A percentile compares a stretch with the other conserved stretches of the same genome.
These are phyloP conservation scores for Schwanniomyces pseudopolymorphus DNA, from an alignment of 805 yeast species.

Conservation along the genomic window DNA sequence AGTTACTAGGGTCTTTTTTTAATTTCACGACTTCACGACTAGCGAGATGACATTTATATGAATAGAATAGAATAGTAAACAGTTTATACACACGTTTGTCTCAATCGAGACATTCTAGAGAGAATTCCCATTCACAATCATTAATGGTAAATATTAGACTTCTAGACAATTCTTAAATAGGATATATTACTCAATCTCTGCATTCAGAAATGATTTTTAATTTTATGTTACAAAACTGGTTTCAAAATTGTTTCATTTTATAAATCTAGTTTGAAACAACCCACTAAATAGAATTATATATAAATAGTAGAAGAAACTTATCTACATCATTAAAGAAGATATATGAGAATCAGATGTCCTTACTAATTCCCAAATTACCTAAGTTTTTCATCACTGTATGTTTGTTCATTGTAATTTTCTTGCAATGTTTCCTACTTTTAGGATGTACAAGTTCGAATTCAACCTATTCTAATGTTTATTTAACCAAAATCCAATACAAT, in stretches of 20 bases:
- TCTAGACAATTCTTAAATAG: neutral
- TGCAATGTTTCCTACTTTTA: conserved; percentile 53
- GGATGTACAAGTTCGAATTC: conserved; percentile 48
- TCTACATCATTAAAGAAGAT: conserved; percentile 2
- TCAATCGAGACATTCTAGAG: neutral
- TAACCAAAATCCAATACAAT: conserved; percentile 52
- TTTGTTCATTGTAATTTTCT: conserved; percentile 47
- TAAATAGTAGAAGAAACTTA: neutral
- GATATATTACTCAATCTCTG: too few species aligned
- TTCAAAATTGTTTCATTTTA: neutral
- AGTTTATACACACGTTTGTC: neutral
- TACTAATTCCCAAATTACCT: conserved; percentile 26
- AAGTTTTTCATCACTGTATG: conserved; percentile 39
- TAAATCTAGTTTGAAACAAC: neutral
- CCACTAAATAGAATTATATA: neutral
- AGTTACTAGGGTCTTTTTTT: neutral
- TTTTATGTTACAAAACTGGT: neutral
- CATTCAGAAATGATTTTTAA: too few species aligned
- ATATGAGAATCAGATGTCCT: conserved; percentile 5
- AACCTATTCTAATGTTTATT: conserved; percentile 48
- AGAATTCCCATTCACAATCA: neutral
- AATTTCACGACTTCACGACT: neutral
- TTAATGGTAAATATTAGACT: neutral
- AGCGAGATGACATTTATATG: neutral
- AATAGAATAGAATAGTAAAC: neutral